phyloP scores from a whole-genome alignment of 108 stramenopile species.

The Pseudonitzschia multiseries region DNA sequence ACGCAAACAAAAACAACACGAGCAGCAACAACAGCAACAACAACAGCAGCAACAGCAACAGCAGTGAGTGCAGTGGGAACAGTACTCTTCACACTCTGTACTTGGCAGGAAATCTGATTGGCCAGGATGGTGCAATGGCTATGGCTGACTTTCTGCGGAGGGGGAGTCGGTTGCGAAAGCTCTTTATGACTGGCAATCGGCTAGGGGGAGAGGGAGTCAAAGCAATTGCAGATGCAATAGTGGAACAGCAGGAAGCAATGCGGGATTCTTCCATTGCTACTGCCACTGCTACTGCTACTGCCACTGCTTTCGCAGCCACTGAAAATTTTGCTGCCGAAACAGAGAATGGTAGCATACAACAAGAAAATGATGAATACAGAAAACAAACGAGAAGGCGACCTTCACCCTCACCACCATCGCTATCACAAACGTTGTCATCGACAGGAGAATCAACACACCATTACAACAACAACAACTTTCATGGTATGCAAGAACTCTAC shows the following conservation, averaged over 20 bases:
- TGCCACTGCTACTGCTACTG: neutral
- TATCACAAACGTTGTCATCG: neutral
- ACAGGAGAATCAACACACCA: constrained; percentile 8
- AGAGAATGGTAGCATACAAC: neutral
- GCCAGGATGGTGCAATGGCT: constrained; percentile 64
- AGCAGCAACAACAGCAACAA: too few species aligned
- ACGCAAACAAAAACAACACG: neutral
- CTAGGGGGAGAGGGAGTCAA: constrained; percentile 70
- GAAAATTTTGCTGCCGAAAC: neutral
- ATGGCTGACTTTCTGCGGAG: constrained; percentile 65
- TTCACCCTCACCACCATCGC: neutral
- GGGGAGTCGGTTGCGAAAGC: constrained; percentile 51
- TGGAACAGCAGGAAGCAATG: constrained; percentile 52
- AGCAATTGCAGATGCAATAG: constrained; percentile 66
- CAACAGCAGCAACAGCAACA: neutral
- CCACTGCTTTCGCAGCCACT: too few species aligned
- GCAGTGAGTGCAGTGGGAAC: constrained; percentile 5
- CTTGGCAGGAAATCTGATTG: constrained; percentile 74
- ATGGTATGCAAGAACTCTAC: constrained; percentile 73
- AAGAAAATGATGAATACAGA: neutral
- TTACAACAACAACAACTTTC: constrained; percentile 4
- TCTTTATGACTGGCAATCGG: constrained; percentile 82
- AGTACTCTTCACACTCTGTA: constrained; percentile 59
- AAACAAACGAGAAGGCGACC: neutral
- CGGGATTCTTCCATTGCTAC: neutral